Evolutionary conservation across 305 asterid genomes (phyloP), one percentile per base, ranked within the genome.

Genomic region (Solanum hybrid): DNA sequence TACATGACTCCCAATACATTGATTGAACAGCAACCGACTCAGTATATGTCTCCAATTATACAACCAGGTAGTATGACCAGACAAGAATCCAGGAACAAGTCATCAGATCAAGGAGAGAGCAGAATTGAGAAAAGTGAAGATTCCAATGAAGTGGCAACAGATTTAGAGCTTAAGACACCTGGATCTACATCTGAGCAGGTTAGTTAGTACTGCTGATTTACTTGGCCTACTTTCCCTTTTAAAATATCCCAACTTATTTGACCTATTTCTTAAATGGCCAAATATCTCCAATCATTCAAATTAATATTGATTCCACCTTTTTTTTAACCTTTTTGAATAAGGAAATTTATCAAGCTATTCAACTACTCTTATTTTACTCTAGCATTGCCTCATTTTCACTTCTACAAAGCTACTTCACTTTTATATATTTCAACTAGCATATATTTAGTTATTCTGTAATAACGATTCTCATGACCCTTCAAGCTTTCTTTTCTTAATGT

Each of bases 131-230:
- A 92, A 90, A 93, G 87, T 24, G 97, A 92, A 14, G 97, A 93
- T 88, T 92, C 98, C 79, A 93, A 94, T 91, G 98, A 94, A 66
- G 96, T 98, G 85, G 96, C 98, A 20, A 96, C 99, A n/a, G 96
- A 96, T 88, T 94, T 98, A n/a, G 99, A 98, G 95, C 98, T 98
- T 72, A 98, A 98, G 94, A 98, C 98, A 78, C 99, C 99, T 86
- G 99, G 99, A 92, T 96, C 98, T 79, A 88, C 95, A n/a, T 92
- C 95, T 14, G 97, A 94, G 86, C 97, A 96, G 98, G 99, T 96
- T 87, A 90, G 87, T 81, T 75, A 86, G 71, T 29, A 51, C 64
- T 35, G 73, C 73, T 79, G 75, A 84, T 51, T 31, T 51, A 51
- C 22, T 51, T 56, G 87, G 31, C 76, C 75, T 51, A 20, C 40